phyloP scores from a whole-genome alignment of 345 rosid species.

The Linum lewisii region DNA sequence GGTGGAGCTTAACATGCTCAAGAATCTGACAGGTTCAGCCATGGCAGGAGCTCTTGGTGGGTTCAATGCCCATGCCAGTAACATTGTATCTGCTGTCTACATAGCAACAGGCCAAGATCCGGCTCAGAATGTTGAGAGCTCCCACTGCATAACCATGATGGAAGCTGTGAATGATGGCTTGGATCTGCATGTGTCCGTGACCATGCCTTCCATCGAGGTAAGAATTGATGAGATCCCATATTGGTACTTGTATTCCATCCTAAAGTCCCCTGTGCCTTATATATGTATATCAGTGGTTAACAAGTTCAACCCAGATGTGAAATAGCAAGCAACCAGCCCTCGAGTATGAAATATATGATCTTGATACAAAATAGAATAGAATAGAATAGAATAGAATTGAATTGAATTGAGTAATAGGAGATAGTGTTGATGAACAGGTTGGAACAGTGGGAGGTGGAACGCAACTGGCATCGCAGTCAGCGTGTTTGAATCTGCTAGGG shows the following conservation, averaged over 20 bases:
- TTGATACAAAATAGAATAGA: neutral
- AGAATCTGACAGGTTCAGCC: slow-evolving; percentile 40
- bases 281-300: no score
- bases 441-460: slow-evolving; percentile 55
- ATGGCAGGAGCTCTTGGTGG: slow-evolving; percentile 43
- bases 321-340: no score
- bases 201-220: slow-evolving; percentile 41
- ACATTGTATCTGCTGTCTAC: slow-evolving; percentile 28
- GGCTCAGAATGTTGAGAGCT: slow-evolving; percentile 38
- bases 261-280: no score
- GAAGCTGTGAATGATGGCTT: slow-evolving; percentile 33
- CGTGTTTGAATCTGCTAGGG: slow-evolving; percentile 46
- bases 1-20: slow-evolving; percentile 39
- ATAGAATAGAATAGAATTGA: no score
- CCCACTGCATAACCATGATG: slow-evolving; percentile 43
- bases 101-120: slow-evolving; percentile 44
- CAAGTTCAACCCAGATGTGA: no score
- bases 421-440: slow-evolving; percentile 22
- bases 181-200: slow-evolving; percentile 36
- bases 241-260: no score
- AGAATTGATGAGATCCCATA: neutral
- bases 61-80: slow-evolving; percentile 41
- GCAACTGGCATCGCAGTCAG: slow-evolving; percentile 46
- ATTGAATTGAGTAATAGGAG: no score
- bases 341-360: no score